Conservation (phyloP, 2,329 filamentous ascomycete genomes). For the Daldinia eschscholtzii region DNA sequence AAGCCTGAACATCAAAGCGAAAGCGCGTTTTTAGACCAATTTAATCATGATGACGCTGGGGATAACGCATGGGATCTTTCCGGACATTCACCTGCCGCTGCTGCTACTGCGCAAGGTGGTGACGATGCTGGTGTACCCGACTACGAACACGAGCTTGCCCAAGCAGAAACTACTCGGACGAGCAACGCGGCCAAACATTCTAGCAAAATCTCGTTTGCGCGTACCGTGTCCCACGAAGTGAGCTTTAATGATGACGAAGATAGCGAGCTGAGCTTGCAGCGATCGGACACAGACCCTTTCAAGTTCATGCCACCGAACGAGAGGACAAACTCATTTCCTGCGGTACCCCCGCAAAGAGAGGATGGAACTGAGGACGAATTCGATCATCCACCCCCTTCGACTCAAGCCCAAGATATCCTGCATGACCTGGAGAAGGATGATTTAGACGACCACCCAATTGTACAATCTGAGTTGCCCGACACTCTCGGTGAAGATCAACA, state of each 20-base stretch:
- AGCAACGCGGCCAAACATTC: slow-evolving; percentile 64
- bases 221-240: slow-evolving; percentile 73
- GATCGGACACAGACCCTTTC: slow-evolving; percentile 68
- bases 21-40: slow-evolving; percentile 45
- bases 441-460: slow-evolving; percentile 57
- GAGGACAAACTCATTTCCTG: slow-evolving; percentile 73
- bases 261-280: slow-evolving; percentile 67
- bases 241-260: slow-evolving; percentile 71
- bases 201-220: slow-evolving; percentile 73
- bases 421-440: slow-evolving; percentile 65
- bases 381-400: slow-evolving; percentile 60
- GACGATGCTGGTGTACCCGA: slow-evolving; percentile 32
- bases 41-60: slow-evolving; percentile 47
- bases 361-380: slow-evolving; percentile 47
- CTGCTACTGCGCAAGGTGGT: slow-evolving; percentile 31
- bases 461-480: slow-evolving; percentile 54
- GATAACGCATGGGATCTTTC: slow-evolving; percentile 48
- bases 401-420: slow-evolving; percentile 67
- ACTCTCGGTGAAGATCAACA: slow-evolving; percentile 52
- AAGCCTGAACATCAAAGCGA: slow-evolving; percentile 36
- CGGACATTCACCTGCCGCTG: slow-evolving; percentile 25
- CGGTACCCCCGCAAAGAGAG: slow-evolving; percentile 64
- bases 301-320: slow-evolving; percentile 69
- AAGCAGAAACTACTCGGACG: slow-evolving; percentile 36
- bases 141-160: slow-evolving; percentile 33